phyloP scores from a whole-genome alignment of 441 rosid genomes.

The Croton setiger region DNA sequence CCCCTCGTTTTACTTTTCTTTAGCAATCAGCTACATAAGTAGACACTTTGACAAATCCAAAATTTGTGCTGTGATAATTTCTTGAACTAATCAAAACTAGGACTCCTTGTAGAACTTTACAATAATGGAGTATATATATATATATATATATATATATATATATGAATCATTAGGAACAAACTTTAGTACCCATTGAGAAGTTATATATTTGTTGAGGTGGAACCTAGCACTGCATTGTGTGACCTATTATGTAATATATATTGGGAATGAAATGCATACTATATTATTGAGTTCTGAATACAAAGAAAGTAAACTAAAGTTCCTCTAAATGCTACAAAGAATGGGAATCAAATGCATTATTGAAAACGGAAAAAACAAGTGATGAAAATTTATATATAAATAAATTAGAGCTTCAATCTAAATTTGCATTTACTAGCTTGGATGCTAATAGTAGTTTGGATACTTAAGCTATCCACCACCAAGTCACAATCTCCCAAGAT shows the following conservation, averaged over 20 bases:
- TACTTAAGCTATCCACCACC: slow-evolving; percentile 50
- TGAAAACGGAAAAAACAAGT: not conserved
- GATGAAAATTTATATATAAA: not conserved
- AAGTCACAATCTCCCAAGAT: slow-evolving; percentile 58
- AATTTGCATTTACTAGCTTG: slow-evolving; percentile 62
- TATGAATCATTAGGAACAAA: not conserved
- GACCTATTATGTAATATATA: too few relatives aligned
- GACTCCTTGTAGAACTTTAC: not conserved
- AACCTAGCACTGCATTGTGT: too few relatives aligned
- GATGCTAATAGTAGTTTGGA: slow-evolving; percentile 44
- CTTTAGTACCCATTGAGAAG: not conserved
- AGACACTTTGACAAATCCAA: not conserved
- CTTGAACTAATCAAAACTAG: not conserved
- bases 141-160: too few relatives aligned
- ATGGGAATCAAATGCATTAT: too few relatives aligned
- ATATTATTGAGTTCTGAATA: too few relatives aligned
- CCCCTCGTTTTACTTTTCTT: not conserved
- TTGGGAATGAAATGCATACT: too few relatives aligned
- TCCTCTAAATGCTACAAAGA: too few relatives aligned
- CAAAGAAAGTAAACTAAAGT: too few relatives aligned
- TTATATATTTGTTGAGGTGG: not conserved
- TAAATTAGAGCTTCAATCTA: slow-evolving; percentile 34
- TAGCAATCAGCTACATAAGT: not conserved
- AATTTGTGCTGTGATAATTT: not conserved
- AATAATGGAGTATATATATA: not conserved